Conservation (phyloP, 208 protist genomes). For the Entamoeba invadens region DNA sequence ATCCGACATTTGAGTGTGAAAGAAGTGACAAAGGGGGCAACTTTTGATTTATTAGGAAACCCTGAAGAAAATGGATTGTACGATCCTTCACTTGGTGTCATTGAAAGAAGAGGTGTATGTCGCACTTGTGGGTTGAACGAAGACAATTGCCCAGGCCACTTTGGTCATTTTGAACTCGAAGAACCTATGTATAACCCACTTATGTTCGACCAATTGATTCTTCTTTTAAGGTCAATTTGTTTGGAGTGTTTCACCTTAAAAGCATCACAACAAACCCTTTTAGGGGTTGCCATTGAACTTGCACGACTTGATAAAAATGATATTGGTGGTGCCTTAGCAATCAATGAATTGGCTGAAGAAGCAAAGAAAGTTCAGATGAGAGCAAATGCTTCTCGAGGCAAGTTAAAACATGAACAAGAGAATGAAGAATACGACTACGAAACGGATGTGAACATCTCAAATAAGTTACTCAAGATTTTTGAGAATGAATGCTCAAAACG, state of each 20-base stretch:
- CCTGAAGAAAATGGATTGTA: conserved; percentile 37
- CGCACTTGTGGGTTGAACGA: conserved; percentile 40
- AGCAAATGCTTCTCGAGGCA: background rate
- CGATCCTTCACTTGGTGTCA: conserved; percentile 58
- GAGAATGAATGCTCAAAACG: background rate
- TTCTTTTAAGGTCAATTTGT: background rate
- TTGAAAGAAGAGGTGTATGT: conserved; percentile 47
- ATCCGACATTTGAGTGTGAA: background rate
- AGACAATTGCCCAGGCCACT: conserved; percentile 75
- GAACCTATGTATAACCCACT: conserved; percentile 78
- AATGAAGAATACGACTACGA: background rate
- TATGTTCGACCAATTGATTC: background rate
- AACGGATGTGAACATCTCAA: background rate
- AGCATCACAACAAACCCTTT: background rate
- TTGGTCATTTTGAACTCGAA: conserved; percentile 88
- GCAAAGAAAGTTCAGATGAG: background rate
- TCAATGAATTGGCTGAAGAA: background rate
- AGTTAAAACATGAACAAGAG: background rate
- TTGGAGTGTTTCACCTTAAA: background rate
- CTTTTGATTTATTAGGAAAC: background rate
- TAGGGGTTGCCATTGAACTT: background rate
- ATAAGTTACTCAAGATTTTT: background rate
- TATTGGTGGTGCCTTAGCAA: background rate
- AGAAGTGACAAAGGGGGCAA: background rate
- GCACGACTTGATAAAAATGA: background rate